Percentiles rank a stretch among this genome's conserved stretches.
Evolutionary conservation across 306 rosid genomes (phyloP).

Genomic region (Casuarina equisetifolia): DNA sequence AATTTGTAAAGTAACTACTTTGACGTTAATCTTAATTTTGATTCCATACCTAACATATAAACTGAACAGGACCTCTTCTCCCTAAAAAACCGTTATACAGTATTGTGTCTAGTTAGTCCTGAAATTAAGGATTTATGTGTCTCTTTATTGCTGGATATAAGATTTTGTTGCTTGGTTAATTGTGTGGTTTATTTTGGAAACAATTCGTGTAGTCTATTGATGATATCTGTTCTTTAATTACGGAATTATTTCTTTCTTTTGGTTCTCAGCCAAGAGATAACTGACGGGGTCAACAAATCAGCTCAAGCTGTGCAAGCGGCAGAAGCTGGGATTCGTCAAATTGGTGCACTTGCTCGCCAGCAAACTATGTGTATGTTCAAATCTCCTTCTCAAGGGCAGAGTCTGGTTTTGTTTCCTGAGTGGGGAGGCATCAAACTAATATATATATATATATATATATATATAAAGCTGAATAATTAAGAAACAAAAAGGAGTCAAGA

Average conservation of each 20-base stretch:
- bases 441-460: too few species aligned
- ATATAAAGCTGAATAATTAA: too few species aligned
- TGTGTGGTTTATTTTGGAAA: neutral
- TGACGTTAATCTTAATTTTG: too few species aligned
- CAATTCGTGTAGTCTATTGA: neutral
- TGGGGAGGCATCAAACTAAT: too few species aligned
- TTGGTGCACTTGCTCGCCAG: constrained; percentile 74
- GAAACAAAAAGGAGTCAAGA: too few species aligned
- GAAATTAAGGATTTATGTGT: neutral
- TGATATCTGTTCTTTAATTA: neutral
- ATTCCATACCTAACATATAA: neutral
- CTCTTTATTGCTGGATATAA: neutral
- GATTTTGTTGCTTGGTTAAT: neutral
- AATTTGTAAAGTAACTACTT: too few species aligned
- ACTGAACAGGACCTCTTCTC: neutral
- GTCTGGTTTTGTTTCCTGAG: too few species aligned
- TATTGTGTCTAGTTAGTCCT: neutral
- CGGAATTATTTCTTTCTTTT: constrained; percentile 14
- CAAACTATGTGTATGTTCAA: constrained; percentile 76
- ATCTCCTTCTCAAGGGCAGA: neutral
- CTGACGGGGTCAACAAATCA: constrained; percentile 86
- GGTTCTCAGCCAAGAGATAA: constrained; percentile 77
- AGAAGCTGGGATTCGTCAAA: constrained; percentile 79
- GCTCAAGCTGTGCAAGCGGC: constrained; percentile 92
- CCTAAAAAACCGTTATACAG: neutral